Evolutionary conservation across 345 rosid genomes (phyloP).

Genomic region (Mercurialis annua): DNA sequence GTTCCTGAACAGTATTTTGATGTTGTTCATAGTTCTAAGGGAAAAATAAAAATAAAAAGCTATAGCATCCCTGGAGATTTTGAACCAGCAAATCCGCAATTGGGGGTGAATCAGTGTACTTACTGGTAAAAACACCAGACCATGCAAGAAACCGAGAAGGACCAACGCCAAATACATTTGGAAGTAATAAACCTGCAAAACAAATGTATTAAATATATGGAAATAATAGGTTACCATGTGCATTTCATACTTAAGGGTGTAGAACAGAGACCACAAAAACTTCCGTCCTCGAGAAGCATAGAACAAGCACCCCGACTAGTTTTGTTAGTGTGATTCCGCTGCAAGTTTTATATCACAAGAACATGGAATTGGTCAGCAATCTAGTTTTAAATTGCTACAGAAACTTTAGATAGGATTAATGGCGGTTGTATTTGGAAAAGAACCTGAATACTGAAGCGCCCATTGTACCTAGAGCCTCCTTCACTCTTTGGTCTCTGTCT

Average conservation of each 20-base stretch:
- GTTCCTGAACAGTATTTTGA: background rate
- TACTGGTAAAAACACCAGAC: conserved; percentile 91
- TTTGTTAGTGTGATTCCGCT: conserved; percentile 95
- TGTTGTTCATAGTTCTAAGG: background rate
- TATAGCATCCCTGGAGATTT: background rate
- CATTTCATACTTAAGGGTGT: background rate
- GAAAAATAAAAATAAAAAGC: background rate
- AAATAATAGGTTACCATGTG: background rate
- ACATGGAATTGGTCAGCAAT: background rate
- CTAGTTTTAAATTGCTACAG: background rate
- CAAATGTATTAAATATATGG: background rate
- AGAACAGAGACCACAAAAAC: conserved; percentile 72
- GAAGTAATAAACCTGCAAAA: conserved; percentile 83
- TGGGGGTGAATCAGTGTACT: conserved; percentile 23
- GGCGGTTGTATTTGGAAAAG: background rate
- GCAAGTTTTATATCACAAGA: conserved; percentile 23
- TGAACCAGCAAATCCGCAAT: background rate
- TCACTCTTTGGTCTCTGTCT: conserved; percentile 67
- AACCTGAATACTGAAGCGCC: conserved; percentile 99
- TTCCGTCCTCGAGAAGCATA: conserved; percentile 91
- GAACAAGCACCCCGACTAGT: conserved; percentile 91
- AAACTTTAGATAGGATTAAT: background rate
- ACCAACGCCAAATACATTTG: conserved; percentile 95
- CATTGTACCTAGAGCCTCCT: conserved; percentile 84
- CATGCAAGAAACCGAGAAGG: conserved; percentile 92